Percentiles rank a stretch among this genome's conserved stretches.
phyloP scores from a whole-genome alignment of 2,329 filamentous ascomycete genomes.

The Stemphylium beticola region DNA sequence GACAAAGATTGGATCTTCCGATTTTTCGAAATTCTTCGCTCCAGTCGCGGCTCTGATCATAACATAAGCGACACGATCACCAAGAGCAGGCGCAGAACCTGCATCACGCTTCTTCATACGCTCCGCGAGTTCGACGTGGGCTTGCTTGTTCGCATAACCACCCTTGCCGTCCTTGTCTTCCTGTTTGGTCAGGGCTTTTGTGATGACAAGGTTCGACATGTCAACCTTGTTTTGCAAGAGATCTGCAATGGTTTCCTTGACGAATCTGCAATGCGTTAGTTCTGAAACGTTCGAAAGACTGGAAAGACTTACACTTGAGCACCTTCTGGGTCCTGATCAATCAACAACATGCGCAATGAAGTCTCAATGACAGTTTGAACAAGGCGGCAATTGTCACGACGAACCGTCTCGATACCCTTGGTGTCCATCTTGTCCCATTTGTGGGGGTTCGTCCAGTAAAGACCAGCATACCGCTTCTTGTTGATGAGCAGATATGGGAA shows the following conservation, averaged over 20 bases:
- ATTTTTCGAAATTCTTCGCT: constrained; percentile 95
- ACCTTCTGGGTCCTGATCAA: constrained; percentile 86
- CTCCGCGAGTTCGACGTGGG: constrained; percentile 92
- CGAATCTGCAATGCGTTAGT: constrained; percentile 67
- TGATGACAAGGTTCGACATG: constrained; percentile 99
- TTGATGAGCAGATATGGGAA: constrained; percentile 98
- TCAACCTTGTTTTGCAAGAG: constrained; percentile 96
- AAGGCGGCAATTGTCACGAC: constrained; percentile 92
- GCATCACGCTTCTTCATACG: constrained; percentile 97
- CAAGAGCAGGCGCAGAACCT: constrained; percentile 88
- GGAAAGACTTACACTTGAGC: constrained; percentile 80
- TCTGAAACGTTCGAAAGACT: constrained; percentile 47
- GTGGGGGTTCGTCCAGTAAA: constrained; percentile 93
- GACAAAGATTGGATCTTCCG: constrained; percentile 95
- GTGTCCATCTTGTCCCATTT: constrained; percentile 99
- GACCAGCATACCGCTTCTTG: constrained; percentile 98
- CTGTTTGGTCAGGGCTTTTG: constrained; percentile 87
- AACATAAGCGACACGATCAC: constrained; percentile 97
- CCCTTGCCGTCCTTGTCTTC: constrained; percentile 45
- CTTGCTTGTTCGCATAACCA: constrained; percentile 85
- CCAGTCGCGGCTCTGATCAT: constrained; percentile 91
- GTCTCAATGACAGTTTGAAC: constrained; percentile 98
- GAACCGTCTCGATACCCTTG: constrained; percentile 98
- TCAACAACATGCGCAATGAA: constrained; percentile 91
- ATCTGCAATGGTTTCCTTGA: constrained; percentile 94